A percentile compares a stretch with the other conserved stretches of the same genome.
phyloP scores from a whole-genome alignment of 1,284 basidiomycete genomes.

The Ganoderma lucidum region DNA sequence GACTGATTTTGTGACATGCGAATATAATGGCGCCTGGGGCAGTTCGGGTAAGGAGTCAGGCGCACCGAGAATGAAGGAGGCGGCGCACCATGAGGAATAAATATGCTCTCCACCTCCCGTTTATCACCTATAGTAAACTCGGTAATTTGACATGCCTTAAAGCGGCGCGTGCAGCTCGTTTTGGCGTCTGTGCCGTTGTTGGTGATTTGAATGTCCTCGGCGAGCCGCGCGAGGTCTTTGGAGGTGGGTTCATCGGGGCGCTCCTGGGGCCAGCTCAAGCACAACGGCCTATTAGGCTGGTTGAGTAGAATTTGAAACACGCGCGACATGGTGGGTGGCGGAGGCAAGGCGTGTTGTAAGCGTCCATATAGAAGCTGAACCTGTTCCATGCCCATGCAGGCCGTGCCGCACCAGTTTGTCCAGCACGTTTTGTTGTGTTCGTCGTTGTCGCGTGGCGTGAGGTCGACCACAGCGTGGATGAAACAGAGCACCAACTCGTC shows the following conservation, averaged over 20 bases:
- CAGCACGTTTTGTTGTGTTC: constrained; percentile 79
- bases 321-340: constrained; percentile 58
- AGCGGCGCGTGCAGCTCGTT: constrained; percentile 94
- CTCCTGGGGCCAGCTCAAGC: constrained; percentile 92
- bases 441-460: constrained; percentile 86
- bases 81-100: constrained; percentile 89
- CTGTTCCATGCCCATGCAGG: constrained; percentile 61
- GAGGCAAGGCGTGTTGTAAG: constrained; percentile 61
- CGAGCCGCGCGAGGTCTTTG: constrained; percentile 86
- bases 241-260: constrained; percentile 67
- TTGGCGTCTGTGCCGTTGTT: constrained; percentile 72
- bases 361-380: constrained; percentile 65
- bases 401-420: constrained; percentile 96
- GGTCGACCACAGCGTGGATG: constrained; percentile 88
- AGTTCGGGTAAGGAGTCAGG: constrained; percentile 27
- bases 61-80: constrained; percentile 27
- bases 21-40: constrained; percentile 78
- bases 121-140: constrained; percentile 64
- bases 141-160: constrained; percentile 82
- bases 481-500: constrained; percentile 94
- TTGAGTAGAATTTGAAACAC: constrained; percentile 85
- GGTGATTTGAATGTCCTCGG: constrained; percentile 80
- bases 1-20: constrained; percentile 79
- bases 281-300: constrained; percentile 61
- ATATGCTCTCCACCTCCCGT: constrained; percentile 85